Evolutionary conservation across 257 asterid genomes (phyloP).

Genomic region (Ehretia macrophylla): DNA sequence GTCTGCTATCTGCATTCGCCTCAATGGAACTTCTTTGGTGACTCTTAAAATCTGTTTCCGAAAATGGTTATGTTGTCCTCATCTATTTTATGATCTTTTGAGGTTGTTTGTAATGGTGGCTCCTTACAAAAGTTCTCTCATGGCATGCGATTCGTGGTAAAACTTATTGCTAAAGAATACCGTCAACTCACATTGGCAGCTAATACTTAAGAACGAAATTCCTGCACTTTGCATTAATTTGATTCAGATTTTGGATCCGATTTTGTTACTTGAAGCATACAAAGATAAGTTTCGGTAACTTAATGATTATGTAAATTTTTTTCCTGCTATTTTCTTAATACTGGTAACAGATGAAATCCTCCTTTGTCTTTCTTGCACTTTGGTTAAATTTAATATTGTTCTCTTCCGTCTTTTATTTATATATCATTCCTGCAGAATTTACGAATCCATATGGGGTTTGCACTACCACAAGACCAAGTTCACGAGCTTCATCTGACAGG

Average conservation of each 20-base stretch:
- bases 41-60: not conserved
- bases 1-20: not conserved
- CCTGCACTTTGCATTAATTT: not conserved
- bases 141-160: no score
- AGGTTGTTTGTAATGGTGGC: not conserved
- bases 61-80: not conserved
- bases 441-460: conserved; percentile 83
- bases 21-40: not conserved
- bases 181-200: no score
- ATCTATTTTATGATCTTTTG: not conserved
- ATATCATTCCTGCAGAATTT: conserved; percentile 49
- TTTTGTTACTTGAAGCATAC: not conserved
- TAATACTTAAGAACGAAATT: no score
- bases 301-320: no score
- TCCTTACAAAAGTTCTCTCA: no score
- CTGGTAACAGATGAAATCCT: no score
- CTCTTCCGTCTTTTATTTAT: conserved; percentile 4
- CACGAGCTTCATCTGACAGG: conserved; percentile 75
- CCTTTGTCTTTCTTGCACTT: no score
- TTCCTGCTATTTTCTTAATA: no score
- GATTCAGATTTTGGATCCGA: not conserved
- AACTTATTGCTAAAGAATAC: no score
- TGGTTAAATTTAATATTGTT: conserved; percentile 4
- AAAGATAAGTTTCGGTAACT: not conserved
- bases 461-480: conserved; percentile 45